Percentiles rank a stretch among this genome's conserved stretches.
These are phyloP conservation scores for Saraca asoca DNA, from an alignment of 331 rosid genomes.

Conservation along the genomic window DNA sequence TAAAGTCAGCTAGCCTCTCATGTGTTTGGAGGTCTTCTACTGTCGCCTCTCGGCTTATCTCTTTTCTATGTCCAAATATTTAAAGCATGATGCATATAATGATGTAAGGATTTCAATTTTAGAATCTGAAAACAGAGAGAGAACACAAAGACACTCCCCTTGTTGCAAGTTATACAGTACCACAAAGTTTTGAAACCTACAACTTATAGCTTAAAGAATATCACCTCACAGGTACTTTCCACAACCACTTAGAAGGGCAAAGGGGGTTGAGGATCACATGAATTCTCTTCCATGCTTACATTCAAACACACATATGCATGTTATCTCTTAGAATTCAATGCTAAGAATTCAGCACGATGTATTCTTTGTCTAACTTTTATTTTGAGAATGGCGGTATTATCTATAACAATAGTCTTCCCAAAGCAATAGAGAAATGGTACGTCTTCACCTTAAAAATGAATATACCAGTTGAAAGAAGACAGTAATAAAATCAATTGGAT, in stretches of 20 bases:
- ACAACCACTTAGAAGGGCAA: neutral
- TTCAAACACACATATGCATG: neutral
- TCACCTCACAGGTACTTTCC: neutral
- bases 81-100: neutral
- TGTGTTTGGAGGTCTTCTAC: neutral
- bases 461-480: neutral
- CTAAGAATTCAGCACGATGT: neutral
- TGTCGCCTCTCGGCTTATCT: slow-evolving; percentile 7
- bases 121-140: neutral
- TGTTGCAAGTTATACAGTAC: neutral
- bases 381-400: slow-evolving; percentile 22
- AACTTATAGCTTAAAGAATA: neutral
- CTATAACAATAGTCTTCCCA: slow-evolving; percentile 10
- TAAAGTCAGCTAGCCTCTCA: slow-evolving; percentile 8
- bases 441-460: slow-evolving; percentile 4
- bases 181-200: slow-evolving; percentile 11
- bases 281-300: slow-evolving; percentile 13
- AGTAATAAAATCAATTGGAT: slow-evolving; percentile 18
- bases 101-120: slow-evolving; percentile 5
- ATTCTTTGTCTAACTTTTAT: neutral
- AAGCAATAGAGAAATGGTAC: slow-evolving; percentile 14
- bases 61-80: neutral
- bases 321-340: neutral
- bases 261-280: neutral
- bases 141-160: neutral